Base-by-base conservation (phyloP, 179 eudicot genomes). In the Beta macrorhiza region DNA sequence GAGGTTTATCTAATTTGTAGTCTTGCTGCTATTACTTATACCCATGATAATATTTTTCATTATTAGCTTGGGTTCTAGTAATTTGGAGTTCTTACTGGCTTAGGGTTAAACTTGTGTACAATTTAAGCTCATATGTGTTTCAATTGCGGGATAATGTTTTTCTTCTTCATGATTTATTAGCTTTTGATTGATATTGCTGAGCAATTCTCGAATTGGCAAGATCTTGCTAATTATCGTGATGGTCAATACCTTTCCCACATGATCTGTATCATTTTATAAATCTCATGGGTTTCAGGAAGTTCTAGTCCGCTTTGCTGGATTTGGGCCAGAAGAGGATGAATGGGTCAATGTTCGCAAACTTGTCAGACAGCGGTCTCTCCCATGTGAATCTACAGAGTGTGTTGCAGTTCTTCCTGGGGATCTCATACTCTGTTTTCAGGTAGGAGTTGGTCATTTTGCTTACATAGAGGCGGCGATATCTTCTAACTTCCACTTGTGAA, bases 371-470 rank as follows among this genome's bases (percentile, higher is more conserved):
- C 90, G 99, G 64, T 96, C 98, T 72, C 94, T 94, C 76, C 99
- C 99, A 76, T 96, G 99, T 80, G 99, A 96, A 85, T 77, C 98
- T 51, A 82, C 94, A 59, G 99, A 96, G 83, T 96, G 99, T 83
- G 89, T 91, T 75, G 97, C 90, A 71, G 93, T 96, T 83, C 92
- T 94, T 59, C 93, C 97, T 63, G 93, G 97, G 57, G 99, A 96
- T 86, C 91, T 94, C 51, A 88, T 92, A 84, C 96, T 96, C 80
- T 96, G 98, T 85, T 96, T 96, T 89, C 99, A 96, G 98, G 99
- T 93, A 72, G 67, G 73, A 67, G 49, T 81, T 81, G 32, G 67
- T 47, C 68, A 52, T 68, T 52, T 19, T 78, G 67, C 8, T 45
- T 12, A 72, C 12, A 29, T 80, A 7, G 63, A 22, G 55, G 52